phyloP scores from a whole-genome alignment of 306 rosid genomes.

The Potentilla sterilis region DNA sequence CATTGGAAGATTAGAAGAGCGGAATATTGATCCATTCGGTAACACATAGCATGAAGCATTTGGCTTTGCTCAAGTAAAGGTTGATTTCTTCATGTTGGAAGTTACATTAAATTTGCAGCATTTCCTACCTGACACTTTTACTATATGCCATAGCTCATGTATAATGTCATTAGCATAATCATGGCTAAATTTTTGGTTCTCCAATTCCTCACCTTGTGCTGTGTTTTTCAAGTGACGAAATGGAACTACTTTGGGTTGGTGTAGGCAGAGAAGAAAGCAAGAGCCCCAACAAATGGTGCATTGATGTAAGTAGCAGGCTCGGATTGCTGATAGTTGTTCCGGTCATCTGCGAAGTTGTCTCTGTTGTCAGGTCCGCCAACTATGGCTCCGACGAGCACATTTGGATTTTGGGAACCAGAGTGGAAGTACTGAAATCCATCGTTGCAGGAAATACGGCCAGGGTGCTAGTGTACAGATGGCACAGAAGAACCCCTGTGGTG shows the following conservation, averaged over 20 bases:
- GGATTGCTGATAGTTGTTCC: slow-evolving; percentile 74
- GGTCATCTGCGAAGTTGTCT: slow-evolving; percentile 65
- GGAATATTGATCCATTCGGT: too few relatives aligned
- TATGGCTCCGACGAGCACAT: slow-evolving; percentile 68
- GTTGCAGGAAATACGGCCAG: slow-evolving; percentile 46
- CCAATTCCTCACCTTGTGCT: slow-evolving; percentile 1
- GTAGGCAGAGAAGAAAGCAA: slow-evolving; percentile 52
- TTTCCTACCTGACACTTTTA: background rate
- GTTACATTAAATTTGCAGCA: background rate
- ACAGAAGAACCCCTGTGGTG: slow-evolving; percentile 87
- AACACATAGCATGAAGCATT: too few relatives aligned
- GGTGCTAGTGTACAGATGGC: slow-evolving; percentile 47
- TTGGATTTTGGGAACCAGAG: slow-evolving; percentile 65
- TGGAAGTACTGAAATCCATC: slow-evolving; percentile 54
- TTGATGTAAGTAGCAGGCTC: slow-evolving; percentile 93
- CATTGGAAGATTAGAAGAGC: too few relatives aligned
- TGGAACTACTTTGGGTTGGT: slow-evolving; percentile 12
- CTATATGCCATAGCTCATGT: background rate
- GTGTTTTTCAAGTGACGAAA: background rate
- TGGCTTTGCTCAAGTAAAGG: background rate
- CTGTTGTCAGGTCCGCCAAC: slow-evolving; percentile 85
- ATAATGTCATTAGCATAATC: background rate
- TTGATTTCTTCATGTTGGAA: background rate
- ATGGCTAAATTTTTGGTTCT: background rate
- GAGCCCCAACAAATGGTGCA: slow-evolving; percentile 80